Evolutionary conservation across 23 red algal genomes (phyloP).

Genomic region (Chondrus crispus): DNA sequence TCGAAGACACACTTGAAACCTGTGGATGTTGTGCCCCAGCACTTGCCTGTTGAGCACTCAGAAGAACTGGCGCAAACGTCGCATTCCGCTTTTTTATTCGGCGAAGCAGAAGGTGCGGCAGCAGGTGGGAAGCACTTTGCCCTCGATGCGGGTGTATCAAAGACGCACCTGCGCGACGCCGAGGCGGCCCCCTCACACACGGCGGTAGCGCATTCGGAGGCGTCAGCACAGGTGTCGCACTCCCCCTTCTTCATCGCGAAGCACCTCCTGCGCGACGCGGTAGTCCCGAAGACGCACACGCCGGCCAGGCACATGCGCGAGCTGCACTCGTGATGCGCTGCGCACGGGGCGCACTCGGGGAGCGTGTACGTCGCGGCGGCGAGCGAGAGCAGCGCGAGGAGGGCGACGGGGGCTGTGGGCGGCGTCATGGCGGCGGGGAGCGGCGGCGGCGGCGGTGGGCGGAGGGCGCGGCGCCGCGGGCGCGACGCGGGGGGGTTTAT

Average conservation of each 20-base stretch:
- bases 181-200: neutral
- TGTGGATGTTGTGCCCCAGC: neutral
- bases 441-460: neutral
- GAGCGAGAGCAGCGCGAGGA: neutral
- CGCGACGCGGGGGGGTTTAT: neutral
- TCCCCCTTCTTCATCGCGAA: neutral
- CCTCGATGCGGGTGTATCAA: neutral
- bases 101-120: neutral
- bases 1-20: conserved; percentile 2
- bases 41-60: neutral
- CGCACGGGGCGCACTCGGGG: neutral
- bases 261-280: neutral
- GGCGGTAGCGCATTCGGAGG: neutral
- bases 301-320: neutral
- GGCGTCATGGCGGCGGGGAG: neutral
- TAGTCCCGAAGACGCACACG: neutral
- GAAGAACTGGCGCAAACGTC: neutral
- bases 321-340: neutral
- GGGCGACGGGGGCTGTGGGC: neutral
- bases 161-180: neutral
- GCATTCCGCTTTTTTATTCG: neutral
- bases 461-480: neutral
- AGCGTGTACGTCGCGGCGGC: neutral
- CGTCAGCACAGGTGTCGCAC: neutral
- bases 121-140: neutral